Evolutionary conservation across 208 protist genomes (phyloP), one percentile per base, ranked within the genome.

Genomic region (Leishmania arabica): DNA sequence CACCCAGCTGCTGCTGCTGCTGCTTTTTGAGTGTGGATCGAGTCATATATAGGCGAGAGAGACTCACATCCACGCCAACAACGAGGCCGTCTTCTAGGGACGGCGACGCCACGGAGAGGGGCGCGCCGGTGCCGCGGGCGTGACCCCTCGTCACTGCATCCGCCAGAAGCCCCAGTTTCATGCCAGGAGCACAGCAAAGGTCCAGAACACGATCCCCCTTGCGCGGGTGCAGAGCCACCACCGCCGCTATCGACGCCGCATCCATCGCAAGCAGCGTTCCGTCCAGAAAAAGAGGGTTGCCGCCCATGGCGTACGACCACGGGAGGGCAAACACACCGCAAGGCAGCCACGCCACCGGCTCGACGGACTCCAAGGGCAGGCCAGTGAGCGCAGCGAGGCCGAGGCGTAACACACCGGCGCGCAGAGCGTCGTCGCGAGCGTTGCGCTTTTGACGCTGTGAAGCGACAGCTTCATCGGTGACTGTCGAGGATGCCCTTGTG

Each of bases 111-210:
- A 37, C 56, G 34, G 5, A 37, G 9, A 19, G 17, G 2, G 21
- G 27, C 8, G 45, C 37, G 1, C 27, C 27, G 45, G 42, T 15
- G 40, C 21, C 66, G 2, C 40, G 11, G 7, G 21, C 51, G 69
- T 31, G 6, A 17, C 45, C 47, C 8, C 49, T 17, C 58, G 64
- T 15, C 64, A 97, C 82, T 31, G 88, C 89, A 45, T 96, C 93
- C 4, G 92, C 88, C 3, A 97, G 79, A 31, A 94, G 72, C 8
- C 86, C 79, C 34, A 97, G 81, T 75, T 98, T 98, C 93, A 96
- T 96, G 2, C 94, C 96, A 8, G 96, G 96, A 1, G 94, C 86
- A 72, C 93, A 97, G 84, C 96, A 98, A 21, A 97, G 66, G 75
- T 98, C 96, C 79, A 96, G 86, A 37, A 97, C 90, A 49, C 82